Percentiles rank a stretch among this genome's conserved stretches.
Conservation (phyloP, 129 eudicot species). For the Escallonia herrerae region DNA sequence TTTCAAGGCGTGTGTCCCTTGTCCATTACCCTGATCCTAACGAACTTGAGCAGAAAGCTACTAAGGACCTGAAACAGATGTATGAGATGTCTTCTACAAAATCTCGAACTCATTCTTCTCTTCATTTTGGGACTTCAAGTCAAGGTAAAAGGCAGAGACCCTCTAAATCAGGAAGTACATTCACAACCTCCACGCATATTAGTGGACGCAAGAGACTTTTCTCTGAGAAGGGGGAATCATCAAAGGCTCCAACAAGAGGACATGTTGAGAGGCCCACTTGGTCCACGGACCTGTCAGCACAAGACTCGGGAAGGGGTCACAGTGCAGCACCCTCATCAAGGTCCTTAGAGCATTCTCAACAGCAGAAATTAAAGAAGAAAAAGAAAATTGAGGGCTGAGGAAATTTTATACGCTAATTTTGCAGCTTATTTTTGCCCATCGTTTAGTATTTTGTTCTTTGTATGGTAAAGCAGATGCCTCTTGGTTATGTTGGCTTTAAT, state of each 20-base stretch:
- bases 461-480: too few species aligned
- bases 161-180: slow-evolving; percentile 19
- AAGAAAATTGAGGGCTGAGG: slow-evolving; percentile 21
- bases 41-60: slow-evolving; percentile 41
- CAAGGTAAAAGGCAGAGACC: slow-evolving; percentile 34
- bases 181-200: slow-evolving; percentile 32
- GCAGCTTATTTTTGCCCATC: neutral
- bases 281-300: slow-evolving; percentile 20
- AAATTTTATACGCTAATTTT: neutral
- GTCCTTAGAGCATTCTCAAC: slow-evolving; percentile 35
- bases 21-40: slow-evolving; percentile 66
- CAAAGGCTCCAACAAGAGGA: slow-evolving; percentile 27
- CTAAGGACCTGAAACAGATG: slow-evolving; percentile 27
- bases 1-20: slow-evolving; percentile 60
- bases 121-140: slow-evolving; percentile 40
- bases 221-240: slow-evolving; percentile 26
- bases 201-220: slow-evolving; percentile 34
- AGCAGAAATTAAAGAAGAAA: slow-evolving; percentile 52
- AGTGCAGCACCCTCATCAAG: slow-evolving; percentile 32
- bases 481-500: too few species aligned
- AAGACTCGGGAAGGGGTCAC: slow-evolving; percentile 35
- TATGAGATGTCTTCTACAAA: slow-evolving; percentile 40
- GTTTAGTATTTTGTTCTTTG: too few species aligned
- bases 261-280: slow-evolving; percentile 16
- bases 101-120: slow-evolving; percentile 42